Base-by-base conservation (phyloP, 495 filamentous ascomycete genomes). In the Lindgomyces ingoldianus region DNA sequence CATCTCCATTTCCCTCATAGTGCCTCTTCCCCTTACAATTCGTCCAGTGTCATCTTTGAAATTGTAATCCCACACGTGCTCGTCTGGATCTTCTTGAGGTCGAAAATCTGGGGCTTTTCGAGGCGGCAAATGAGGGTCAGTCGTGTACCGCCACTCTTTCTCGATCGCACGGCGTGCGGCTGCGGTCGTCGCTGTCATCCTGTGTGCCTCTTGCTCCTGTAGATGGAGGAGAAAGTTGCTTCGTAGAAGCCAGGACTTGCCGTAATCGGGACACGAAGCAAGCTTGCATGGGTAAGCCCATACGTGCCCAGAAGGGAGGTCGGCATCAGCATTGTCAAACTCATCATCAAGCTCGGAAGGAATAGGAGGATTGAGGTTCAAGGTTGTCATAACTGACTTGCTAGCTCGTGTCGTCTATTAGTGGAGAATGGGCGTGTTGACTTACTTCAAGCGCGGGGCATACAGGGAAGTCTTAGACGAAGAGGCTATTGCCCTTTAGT, bases 1-100 rank as follows among this genome's bases (percentile, higher is more conserved):
- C n/a, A n/a, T n/a, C n/a, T n/a, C n/a, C n/a, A n/a, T n/a, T n/a
- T n/a, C n/a, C n/a, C n/a, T n/a, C n/a, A n/a, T n/a, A n/a, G n/a
- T n/a, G n/a, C n/a, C n/a, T n/a, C n/a, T n/a, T n/a, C n/a, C n/a
- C n/a, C n/a, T n/a, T n/a, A 47, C 16, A 6, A 30, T 18, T 21
- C 45, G 47, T 18, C 18, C 41, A 59, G 39, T 59, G 3, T 48
- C 18, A 59, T 59, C 53, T 44, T 25, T 57, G 41, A 44, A 44
- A 24, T 12, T 27, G 19, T 45, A 57, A 16, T 42, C 18, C 33
- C 53, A 44, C 18, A 57, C 33, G 10, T 57, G 33, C 53, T 57
- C 33, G 53, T 57, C 53, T 57, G 33, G 53, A 57, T 57, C 53
- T 24, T 57, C 53, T 57, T 22, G 33, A 21, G 30, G 39, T 24